These are phyloP conservation scores for Candida qinlingensis DNA, from an alignment of 805 yeast genomes.

Conservation along the genomic window DNA sequence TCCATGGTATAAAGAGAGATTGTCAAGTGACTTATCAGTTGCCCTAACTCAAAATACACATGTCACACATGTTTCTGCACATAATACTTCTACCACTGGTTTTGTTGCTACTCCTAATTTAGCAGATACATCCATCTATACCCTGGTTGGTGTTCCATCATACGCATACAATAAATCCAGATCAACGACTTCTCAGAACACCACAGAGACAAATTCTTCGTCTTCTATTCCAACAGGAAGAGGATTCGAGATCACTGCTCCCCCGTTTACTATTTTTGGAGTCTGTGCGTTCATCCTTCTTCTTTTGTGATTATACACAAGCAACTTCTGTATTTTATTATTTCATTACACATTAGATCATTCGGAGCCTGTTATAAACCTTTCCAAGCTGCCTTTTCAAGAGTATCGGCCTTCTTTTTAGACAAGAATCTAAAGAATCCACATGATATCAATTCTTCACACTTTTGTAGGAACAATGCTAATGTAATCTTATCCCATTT, in stretches of 20 bases:
- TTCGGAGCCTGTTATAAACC: slow-evolving; percentile 35
- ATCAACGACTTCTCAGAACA: not conserved
- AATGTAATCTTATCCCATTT: slow-evolving; percentile 61
- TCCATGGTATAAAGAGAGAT: slow-evolving; percentile 27
- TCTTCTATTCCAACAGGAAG: not conserved
- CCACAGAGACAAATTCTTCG: not conserved
- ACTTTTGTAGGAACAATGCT: slow-evolving; percentile 70
- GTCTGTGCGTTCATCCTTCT: not conserved
- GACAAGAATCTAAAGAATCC: slow-evolving; percentile 56
- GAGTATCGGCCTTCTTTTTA: slow-evolving; percentile 52
- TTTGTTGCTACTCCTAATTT: no score
- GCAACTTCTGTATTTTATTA: no score
- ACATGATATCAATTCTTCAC: slow-evolving; percentile 61
- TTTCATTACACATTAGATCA: no score
- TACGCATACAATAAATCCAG: slow-evolving; percentile 5
- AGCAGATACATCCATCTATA: no score
- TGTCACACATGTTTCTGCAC: not conserved
- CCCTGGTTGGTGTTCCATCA: not conserved
- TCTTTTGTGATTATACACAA: no score
- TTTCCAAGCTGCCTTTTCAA: slow-evolving; percentile 71
- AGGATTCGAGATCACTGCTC: not conserved
- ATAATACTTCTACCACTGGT: not conserved
- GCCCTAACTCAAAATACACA: not conserved
- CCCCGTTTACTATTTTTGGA: not conserved
- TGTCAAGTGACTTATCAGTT: slow-evolving; percentile 2